A percentile compares a stretch with the other conserved stretches of the same genome.
Conservation (phyloP, 805 yeast species). For the Candida insectalens region DNA sequence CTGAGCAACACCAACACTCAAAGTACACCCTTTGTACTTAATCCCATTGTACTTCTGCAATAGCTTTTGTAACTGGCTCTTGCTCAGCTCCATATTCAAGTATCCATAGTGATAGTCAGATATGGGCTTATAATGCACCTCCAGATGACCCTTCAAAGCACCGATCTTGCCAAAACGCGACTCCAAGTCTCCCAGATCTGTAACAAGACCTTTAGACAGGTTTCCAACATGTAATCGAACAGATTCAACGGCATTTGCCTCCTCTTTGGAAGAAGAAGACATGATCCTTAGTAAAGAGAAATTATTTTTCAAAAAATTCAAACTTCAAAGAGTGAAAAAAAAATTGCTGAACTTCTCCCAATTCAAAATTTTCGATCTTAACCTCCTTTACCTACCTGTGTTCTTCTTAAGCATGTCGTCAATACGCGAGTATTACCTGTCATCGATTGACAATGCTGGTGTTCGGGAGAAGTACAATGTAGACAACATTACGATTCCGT, state of each 20-base stretch:
- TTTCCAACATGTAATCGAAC: slow-evolving; percentile 53
- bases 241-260: not conserved
- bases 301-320: no score
- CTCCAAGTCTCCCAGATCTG: slow-evolving; percentile 35
- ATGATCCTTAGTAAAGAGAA: not conserved
- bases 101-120: slow-evolving; percentile 55
- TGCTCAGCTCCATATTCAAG: slow-evolving; percentile 45
- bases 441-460: slow-evolving; percentile 10
- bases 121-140: slow-evolving; percentile 45
- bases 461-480: slow-evolving; percentile 16
- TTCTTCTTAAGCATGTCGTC: slow-evolving; percentile 7
- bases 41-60: slow-evolving; percentile 57
- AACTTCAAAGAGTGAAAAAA: no score
- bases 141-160: slow-evolving; percentile 33
- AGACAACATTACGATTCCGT: slow-evolving; percentile 43
- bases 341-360: no score
- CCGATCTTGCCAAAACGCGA: slow-evolving; percentile 60
- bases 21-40: slow-evolving; percentile 61
- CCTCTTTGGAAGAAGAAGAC: not conserved
- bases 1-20: slow-evolving; percentile 55
- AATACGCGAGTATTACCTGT: slow-evolving; percentile 18
- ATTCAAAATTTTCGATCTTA: not conserved
- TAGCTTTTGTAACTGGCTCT: slow-evolving; percentile 37
- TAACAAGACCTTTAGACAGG: slow-evolving; percentile 44
- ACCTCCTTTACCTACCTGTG: not conserved